A percentile compares a stretch with the other conserved stretches of the same genome.
Evolutionary conservation across 176 grass and related monocot species (phyloP).

Genomic region (Triticum urartu): DNA sequence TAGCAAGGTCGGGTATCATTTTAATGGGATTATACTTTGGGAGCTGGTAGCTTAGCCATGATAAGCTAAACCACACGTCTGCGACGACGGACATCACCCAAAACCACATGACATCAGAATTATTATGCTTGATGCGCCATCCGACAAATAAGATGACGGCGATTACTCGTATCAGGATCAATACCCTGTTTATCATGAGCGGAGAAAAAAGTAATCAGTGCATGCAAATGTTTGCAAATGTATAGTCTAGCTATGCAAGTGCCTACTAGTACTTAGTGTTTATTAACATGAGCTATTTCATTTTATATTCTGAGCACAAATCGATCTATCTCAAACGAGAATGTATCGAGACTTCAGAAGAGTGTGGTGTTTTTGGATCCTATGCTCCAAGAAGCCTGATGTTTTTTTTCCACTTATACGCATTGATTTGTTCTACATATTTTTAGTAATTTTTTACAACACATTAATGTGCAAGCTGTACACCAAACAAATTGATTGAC

Average conservation of each 20-base stretch:
- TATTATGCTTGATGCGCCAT: constrained; percentile 31
- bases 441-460: background rate
- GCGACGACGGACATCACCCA: constrained; percentile 13
- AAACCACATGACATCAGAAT: constrained; percentile 16
- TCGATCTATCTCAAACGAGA: background rate
- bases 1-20: background rate
- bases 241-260: background rate
- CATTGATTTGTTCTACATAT: background rate
- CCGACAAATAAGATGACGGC: constrained; percentile 19
- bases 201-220: background rate
- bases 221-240: background rate
- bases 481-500: background rate
- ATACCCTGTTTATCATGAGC: background rate
- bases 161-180: constrained; percentile 19
- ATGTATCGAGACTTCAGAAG: too few relatives aligned
- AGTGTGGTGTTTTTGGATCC: background rate
- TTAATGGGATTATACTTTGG: constrained; percentile 28
- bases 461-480: background rate
- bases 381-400: background rate
- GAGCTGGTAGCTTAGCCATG: constrained; percentile 38
- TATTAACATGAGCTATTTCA: background rate
- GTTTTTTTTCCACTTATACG: background rate
- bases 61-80: constrained; percentile 35
- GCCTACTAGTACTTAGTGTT: background rate
- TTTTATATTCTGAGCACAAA: background rate